These are phyloP conservation scores for Dictyophora rubrovolvata DNA, from an alignment of 768 basidiomycete species.

Conservation along the genomic window DNA sequence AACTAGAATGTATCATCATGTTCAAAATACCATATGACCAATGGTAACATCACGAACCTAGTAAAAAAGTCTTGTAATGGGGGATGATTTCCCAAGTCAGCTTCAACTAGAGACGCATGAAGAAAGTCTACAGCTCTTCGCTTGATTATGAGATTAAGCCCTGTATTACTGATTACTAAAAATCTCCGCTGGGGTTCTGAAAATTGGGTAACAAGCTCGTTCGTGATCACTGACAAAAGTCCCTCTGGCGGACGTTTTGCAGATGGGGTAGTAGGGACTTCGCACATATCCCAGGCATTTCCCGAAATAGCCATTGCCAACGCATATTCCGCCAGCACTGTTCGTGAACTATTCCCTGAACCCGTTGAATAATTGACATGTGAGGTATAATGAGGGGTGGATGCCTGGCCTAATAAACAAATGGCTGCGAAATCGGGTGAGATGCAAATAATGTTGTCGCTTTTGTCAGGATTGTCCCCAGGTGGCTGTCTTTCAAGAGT, in stretches of 20 bases:
- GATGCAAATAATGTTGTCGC: constrained; percentile 64
- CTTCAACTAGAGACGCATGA: constrained; percentile 27
- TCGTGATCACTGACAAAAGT: constrained; percentile 48
- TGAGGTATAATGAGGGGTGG: constrained; percentile 28
- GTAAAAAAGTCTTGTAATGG: constrained; percentile 8
- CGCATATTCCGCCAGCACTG: constrained; percentile 69
- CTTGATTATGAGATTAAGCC: constrained; percentile 71
- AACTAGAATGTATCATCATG: constrained; percentile 35
- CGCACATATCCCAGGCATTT: constrained; percentile 66
- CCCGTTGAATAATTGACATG: constrained; percentile 18
- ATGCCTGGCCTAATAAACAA: constrained; percentile 58
- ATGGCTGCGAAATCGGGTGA: constrained; percentile 69
- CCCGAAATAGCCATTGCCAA: constrained; percentile 72
- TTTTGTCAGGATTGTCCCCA: constrained; percentile 38
- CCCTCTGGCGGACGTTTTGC: constrained; percentile 20
- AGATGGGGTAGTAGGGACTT: constrained; percentile 39
- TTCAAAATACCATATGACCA: not conserved
- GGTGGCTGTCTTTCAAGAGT: constrained; percentile 67
- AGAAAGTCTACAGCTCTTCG: constrained; percentile 80
- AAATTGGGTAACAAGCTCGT: constrained; percentile 78
- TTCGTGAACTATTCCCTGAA: constrained; percentile 39
- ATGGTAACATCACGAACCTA: not conserved
- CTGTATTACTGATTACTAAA: constrained; percentile 81
- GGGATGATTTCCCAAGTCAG: constrained; percentile 8
- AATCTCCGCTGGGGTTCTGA: constrained; percentile 68